A percentile compares a stretch with the other conserved stretches of the same genome.
These are phyloP conservation scores for Carex myosuroides DNA, from an alignment of 176 grass and related monocot genomes.

Conservation along the genomic window DNA sequence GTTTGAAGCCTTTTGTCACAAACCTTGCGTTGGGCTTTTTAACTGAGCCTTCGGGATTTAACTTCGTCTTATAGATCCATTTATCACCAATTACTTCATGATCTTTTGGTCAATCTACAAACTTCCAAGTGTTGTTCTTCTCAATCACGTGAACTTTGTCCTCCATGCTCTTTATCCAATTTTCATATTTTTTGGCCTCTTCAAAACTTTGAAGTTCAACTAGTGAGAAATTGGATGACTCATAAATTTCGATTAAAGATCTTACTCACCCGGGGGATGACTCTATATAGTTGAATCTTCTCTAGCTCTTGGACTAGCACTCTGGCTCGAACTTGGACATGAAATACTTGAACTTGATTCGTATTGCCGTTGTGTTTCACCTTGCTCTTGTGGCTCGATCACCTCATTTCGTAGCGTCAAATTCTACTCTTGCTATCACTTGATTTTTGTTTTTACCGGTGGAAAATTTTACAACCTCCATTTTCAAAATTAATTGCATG, in stretches of 20 bases:
- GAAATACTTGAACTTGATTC: background rate
- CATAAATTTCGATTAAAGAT: background rate
- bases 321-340: background rate
- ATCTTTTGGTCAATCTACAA: too few species aligned
- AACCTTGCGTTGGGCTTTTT: too few species aligned
- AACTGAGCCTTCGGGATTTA: too few species aligned
- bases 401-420: too few species aligned
- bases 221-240: conserved; percentile 3
- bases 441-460: too few species aligned
- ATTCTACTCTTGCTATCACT: too few species aligned
- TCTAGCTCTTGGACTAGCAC: background rate
- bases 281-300: background rate
- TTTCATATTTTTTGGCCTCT: background rate
- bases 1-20: too few species aligned
- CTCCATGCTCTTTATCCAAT: conserved; percentile 6
- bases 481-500: too few species aligned
- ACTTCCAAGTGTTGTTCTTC: background rate
- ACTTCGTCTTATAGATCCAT: too few species aligned
- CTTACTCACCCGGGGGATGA: background rate
- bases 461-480: too few species aligned
- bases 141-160: conserved; percentile 21
- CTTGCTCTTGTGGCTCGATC: background rate
- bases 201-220: background rate
- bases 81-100: too few species aligned
- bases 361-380: background rate